Evolutionary conservation across 345 rosid species (phyloP), one percentile per base, ranked within the genome.

Genomic region (Gossypium ekmanianum): DNA sequence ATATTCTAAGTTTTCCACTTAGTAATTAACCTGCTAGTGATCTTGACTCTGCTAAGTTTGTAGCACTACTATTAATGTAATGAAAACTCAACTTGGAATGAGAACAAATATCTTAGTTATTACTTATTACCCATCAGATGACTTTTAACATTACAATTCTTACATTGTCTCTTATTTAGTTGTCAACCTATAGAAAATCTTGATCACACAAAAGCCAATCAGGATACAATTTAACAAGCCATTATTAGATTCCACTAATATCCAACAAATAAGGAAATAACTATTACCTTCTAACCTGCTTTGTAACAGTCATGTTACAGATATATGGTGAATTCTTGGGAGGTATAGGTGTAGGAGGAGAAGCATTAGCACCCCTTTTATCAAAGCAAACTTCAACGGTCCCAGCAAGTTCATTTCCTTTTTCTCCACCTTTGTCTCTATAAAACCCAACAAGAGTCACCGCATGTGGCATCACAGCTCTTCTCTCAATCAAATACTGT

Each of bases 351-450:
- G 97, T 81, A 0, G 97, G 92, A 74, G 94, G 90, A 18, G 95
- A 88, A 82, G 92, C 83, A 83, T 83, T 91, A 61, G 90, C 84
- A 13, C 97, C 98, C 58, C 83, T 88, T 80, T 83, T 80, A 55
- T 91, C 89, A 69, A 94, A 90, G 77, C 83, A 85, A 79, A 91
- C 91, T 87, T 94, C 97, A n/a, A 92, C 95, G 0, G 98, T 94
- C 24, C 97, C 97, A 7, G 94, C 97, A 81, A 94, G 76, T 72
- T 68, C 90, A 41, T 68, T 85, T 34, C 78, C 89, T 13, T 71
- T n/a, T 4, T 63, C 71, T 43, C 85, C 67, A 22, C 75, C 75
- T 67, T 74, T 85, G 41, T 70, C 85, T 82, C 78, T 83, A 55
- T 72, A 92, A 81, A 88, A 91, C 48, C 92, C 97, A 71, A 92